phyloP scores from a whole-genome alignment of 1,139 yeast genomes.

The Protomyces lactucae-debilis region DNA sequence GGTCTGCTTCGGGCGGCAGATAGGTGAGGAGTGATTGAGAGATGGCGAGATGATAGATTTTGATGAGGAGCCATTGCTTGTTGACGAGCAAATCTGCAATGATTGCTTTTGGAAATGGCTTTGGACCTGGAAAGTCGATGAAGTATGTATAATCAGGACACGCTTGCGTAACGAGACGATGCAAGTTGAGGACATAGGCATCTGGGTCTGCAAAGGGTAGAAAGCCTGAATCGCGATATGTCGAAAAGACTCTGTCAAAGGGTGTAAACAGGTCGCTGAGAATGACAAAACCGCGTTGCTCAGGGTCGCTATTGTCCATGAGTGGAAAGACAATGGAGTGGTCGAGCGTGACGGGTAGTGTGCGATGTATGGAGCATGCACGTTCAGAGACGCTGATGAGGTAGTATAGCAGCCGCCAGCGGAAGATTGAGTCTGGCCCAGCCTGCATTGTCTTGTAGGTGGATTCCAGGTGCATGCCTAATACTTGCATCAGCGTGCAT shows the following conservation, averaged over 20 bases:
- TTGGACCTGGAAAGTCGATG: neutral
- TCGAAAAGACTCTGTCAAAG: neutral
- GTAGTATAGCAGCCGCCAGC: neutral
- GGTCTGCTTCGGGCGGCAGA: neutral
- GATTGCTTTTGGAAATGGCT: neutral
- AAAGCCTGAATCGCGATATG: conserved; percentile 3
- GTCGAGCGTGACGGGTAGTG: neutral
- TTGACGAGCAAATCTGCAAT: neutral
- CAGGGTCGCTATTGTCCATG: neutral
- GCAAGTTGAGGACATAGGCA: neutral
- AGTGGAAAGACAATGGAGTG: neutral
- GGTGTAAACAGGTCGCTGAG: neutral
- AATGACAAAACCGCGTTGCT: neutral
- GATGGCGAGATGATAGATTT: neutral
- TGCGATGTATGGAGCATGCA: neutral
- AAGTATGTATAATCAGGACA: neutral
- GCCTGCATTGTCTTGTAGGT: neutral
- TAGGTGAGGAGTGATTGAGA: neutral
- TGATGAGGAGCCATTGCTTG: conserved; percentile 7
- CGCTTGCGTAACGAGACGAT: neutral
- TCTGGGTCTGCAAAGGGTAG: neutral
- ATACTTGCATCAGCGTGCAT: neutral
- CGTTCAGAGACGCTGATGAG: neutral
- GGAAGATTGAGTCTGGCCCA: neutral
- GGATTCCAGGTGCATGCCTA: neutral